Evolutionary conservation across 306 rosid species (phyloP), one percentile per base, ranked within the genome.

Genomic region (Echinosophora koreensis): DNA sequence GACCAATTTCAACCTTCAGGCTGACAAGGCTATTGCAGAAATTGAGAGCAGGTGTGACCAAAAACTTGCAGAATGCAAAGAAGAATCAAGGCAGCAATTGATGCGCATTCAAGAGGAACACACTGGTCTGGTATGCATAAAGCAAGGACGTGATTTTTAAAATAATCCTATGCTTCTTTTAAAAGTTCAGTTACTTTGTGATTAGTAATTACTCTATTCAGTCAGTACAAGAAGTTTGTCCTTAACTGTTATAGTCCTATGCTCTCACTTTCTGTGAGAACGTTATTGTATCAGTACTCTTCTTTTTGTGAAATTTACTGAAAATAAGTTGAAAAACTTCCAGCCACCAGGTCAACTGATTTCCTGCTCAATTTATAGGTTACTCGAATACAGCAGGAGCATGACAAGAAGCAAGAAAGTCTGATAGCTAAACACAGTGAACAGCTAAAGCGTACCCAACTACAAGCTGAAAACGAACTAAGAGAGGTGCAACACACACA

Each of bases 61-160:
- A 84, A 86, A 82, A 78, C 78, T 95, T 65, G 86, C 84, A 62
- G 96, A 89, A 41, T 61, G 87, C 81, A 83, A 87, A 82, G 93
- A 95, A 82, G 97, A 92, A 83, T 83, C 96, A 69, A 84, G 78
- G 79, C 88, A 83, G 81, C 84, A 79, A 73, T 76, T 92, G 86
- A 72, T 84, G 59, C 80, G n/a, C 55, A 80, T 88, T 78, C 88
- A 88, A 86, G 97, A 89, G 78, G 97, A 90, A 82, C 93, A 95
- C 46, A 72, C 88, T 65, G 47, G 82, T 14, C 80, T 90, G 90
- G 98, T 92, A 87, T 78, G 82, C 77, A 69, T 77, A 51, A 34
- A 63, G 54, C 22, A 85, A 74, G 46, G 54, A 30, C n/a, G 38
- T 34, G 32, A 59, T 78, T 16, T 18, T 65, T 59, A 35, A 79